Percentiles rank a stretch among this genome's conserved stretches.
Evolutionary conservation across 1,139 yeast genomes (phyloP).

Genomic region (Blastobotrys ciferrii): DNA sequence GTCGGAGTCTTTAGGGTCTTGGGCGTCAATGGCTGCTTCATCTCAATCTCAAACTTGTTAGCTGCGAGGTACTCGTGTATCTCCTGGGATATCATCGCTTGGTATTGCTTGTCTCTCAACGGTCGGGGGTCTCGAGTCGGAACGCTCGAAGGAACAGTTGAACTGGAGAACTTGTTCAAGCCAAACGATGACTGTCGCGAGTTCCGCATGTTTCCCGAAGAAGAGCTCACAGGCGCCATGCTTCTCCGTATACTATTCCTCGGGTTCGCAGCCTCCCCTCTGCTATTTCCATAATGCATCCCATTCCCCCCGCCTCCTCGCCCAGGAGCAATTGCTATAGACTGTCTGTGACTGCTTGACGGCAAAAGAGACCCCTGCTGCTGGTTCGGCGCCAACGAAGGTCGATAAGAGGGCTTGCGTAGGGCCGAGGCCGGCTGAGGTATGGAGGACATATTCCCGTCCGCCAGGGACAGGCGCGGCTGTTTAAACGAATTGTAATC

Average conservation of each 20-base stretch:
- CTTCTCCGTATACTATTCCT: constrained; percentile 12
- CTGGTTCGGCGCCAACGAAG: constrained; percentile 23
- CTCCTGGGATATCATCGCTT: constrained; percentile 52
- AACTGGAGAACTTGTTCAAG: constrained; percentile 13
- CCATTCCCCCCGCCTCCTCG: constrained; percentile 6
- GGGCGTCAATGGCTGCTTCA: constrained; percentile 64
- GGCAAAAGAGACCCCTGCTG: constrained; percentile 3
- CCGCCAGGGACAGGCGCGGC: constrained; percentile 7
- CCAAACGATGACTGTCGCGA: constrained; percentile 28
- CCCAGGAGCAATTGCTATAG: constrained; percentile 15
- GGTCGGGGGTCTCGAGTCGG: constrained; percentile 67
- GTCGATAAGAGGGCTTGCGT: constrained; percentile 24
- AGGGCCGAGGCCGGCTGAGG: constrained; percentile 22
- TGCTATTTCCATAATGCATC: not conserved
- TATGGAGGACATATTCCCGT: constrained; percentile 11
- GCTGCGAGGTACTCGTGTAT: constrained; percentile 57
- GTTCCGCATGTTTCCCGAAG: constrained; percentile 9
- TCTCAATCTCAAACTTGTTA: constrained; percentile 69
- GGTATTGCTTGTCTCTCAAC: constrained; percentile 67
- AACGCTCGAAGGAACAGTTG: constrained; percentile 10
- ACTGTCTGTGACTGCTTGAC: constrained; percentile 11
- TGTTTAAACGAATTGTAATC: constrained; percentile 8
- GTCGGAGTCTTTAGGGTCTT: constrained; percentile 76
- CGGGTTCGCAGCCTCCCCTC: not conserved
- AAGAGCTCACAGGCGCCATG: constrained; percentile 8